These are phyloP conservation scores for Cordia subcordata DNA, from an alignment of 257 asterid genomes.

Conservation along the genomic window DNA sequence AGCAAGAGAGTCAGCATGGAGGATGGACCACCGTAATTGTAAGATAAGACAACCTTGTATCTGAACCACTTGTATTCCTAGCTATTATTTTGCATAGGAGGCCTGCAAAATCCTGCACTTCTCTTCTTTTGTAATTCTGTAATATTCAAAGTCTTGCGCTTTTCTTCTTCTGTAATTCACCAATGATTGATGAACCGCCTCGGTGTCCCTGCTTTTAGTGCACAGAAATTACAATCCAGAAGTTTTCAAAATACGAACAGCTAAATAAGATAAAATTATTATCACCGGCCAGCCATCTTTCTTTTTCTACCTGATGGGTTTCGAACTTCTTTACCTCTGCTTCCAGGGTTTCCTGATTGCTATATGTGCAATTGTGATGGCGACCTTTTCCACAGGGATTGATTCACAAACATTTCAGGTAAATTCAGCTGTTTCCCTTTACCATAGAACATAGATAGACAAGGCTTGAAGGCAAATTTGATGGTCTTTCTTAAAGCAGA, in stretches of 20 bases:
- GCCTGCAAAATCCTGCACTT: background rate
- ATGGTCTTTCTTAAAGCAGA: background rate
- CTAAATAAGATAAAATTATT: too few species aligned
- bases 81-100: background rate
- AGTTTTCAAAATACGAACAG: too few species aligned
- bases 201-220: too few species aligned
- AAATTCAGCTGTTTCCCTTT: background rate
- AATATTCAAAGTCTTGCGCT: too few species aligned
- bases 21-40: constrained; percentile 77
- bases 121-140: too few species aligned
- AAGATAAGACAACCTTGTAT: constrained; percentile 24
- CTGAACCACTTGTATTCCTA: background rate
- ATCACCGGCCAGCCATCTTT: too few species aligned
- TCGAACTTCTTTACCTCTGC: background rate
- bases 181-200: background rate
- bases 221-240: too few species aligned
- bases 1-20: constrained; percentile 46
- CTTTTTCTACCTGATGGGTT: too few species aligned
- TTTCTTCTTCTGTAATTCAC: background rate
- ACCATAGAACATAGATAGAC: background rate
- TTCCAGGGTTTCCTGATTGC: constrained; percentile 78
- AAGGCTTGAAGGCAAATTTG: background rate
- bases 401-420: constrained; percentile 94
- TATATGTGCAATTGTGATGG: constrained; percentile 75
- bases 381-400: constrained; percentile 92